Percentiles rank a stretch among this genome's conserved stretches.
phyloP scores from a whole-genome alignment of 306 rosid species.

The Sesbania bispinosa region DNA sequence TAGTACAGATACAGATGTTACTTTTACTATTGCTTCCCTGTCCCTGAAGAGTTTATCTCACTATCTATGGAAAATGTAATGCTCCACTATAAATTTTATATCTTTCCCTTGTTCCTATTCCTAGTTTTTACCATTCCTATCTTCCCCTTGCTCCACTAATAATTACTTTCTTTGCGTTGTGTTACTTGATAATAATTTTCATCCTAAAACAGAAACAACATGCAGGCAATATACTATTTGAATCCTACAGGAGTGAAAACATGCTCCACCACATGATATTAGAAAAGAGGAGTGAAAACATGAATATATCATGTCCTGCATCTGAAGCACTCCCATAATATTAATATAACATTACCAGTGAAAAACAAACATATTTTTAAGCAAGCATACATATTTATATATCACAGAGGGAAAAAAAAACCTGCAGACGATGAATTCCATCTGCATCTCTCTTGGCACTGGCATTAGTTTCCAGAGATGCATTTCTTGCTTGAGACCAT shows the following conservation, averaged over 20 bases:
- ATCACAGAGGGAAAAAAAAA: slow-evolving; percentile 18
- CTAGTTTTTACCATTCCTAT: not conserved
- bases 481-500: slow-evolving; percentile 26
- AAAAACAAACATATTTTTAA: not conserved
- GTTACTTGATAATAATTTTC: not conserved
- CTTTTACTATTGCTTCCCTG: not conserved
- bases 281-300: not conserved
- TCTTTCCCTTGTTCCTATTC: not conserved
- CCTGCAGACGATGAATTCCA: slow-evolving; percentile 42
- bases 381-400: not conserved
- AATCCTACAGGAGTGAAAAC: not conserved
- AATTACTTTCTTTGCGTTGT: not conserved
- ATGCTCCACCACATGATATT: not conserved
- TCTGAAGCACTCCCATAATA: too few relatives aligned
- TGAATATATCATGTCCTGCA: not conserved
- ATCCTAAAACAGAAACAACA: not conserved
- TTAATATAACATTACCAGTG: too few relatives aligned
- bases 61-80: not conserved
- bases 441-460: slow-evolving; percentile 38
- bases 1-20: not conserved
- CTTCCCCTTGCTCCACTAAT: not conserved
- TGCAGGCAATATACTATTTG: not conserved
- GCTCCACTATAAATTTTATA: not conserved
- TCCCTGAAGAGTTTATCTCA: not conserved
- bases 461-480: slow-evolving; percentile 32